These are phyloP conservation scores for Phytophthora podocarpi DNA, from an alignment of 352 stramenopile genomes.

Conservation along the genomic window DNA sequence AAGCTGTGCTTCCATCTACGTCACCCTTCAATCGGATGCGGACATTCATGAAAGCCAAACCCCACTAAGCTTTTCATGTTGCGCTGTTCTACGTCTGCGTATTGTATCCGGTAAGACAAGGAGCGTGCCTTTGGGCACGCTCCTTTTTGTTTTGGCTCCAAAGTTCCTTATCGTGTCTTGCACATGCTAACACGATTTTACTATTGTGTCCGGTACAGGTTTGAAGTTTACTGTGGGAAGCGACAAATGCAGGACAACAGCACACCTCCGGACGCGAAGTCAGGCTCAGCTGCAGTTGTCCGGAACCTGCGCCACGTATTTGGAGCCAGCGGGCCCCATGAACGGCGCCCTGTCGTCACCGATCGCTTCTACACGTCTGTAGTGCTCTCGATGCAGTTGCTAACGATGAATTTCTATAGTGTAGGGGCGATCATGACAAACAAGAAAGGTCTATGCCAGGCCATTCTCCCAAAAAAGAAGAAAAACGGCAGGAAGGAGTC, in stretches of 20 bases:
- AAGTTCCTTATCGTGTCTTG: constrained; percentile 12
- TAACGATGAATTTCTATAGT: constrained; percentile 13
- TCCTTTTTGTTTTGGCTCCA: constrained; percentile 2
- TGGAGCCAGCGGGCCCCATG: background rate
- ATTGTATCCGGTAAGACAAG: background rate
- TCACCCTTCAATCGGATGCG: constrained; percentile 2
- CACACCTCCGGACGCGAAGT: background rate
- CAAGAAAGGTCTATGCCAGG: background rate
- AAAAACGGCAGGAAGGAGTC: background rate
- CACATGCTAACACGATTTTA: background rate
- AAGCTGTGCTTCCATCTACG: too few relatives aligned
- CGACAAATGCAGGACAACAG: background rate
- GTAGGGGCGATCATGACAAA: background rate
- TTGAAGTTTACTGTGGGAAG: constrained; percentile 6
- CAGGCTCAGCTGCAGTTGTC: background rate
- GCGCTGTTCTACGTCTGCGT: background rate
- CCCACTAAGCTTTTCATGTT: constrained; percentile 3
- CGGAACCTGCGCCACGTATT: background rate
- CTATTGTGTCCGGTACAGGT: constrained; percentile 6
- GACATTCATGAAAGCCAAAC: background rate
- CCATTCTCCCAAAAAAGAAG: background rate
- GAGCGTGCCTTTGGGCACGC: background rate
- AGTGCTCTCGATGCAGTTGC: constrained; percentile 1
- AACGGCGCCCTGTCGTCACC: background rate
- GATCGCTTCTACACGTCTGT: constrained; percentile 8